phyloP scores from a whole-genome alignment of 2,329 filamentous ascomycete genomes.

The Talaromyces rugulosus region DNA sequence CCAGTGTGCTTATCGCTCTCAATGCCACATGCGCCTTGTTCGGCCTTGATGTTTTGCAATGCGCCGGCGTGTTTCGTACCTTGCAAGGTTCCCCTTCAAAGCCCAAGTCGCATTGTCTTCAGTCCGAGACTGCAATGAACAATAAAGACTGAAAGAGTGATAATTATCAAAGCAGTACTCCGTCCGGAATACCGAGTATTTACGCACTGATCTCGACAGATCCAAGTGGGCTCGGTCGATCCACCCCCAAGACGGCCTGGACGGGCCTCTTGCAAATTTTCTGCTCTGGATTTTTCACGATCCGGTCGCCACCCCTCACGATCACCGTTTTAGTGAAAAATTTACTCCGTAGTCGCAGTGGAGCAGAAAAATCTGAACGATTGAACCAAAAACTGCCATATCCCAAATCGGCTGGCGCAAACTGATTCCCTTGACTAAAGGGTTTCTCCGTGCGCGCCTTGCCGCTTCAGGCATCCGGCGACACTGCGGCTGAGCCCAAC shows the following conservation, averaged over 20 bases:
- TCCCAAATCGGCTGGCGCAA: background rate
- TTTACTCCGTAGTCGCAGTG: background rate
- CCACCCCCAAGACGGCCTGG: background rate
- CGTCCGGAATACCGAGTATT: too few species aligned
- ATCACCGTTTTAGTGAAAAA: background rate
- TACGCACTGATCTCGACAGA: background rate
- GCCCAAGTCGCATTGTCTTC: background rate
- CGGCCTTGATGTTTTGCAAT: background rate
- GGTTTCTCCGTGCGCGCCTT: background rate
- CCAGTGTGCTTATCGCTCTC: background rate
- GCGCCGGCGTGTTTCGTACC: background rate
- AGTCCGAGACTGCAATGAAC: background rate
- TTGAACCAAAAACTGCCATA: background rate
- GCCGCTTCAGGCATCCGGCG: background rate
- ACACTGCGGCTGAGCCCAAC: background rate
- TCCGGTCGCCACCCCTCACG: background rate
- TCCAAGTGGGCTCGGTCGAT: background rate
- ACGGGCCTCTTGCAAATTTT: background rate
- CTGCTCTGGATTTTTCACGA: background rate
- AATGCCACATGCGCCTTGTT: background rate
- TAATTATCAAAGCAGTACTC: too few species aligned
- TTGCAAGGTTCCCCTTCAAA: background rate
- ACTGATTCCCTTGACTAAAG: background rate
- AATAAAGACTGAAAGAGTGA: background rate
- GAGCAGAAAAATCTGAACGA: background rate